Evolutionary conservation across 169 alveolate species (phyloP).

Genomic region (Eimeria maxima): DNA sequence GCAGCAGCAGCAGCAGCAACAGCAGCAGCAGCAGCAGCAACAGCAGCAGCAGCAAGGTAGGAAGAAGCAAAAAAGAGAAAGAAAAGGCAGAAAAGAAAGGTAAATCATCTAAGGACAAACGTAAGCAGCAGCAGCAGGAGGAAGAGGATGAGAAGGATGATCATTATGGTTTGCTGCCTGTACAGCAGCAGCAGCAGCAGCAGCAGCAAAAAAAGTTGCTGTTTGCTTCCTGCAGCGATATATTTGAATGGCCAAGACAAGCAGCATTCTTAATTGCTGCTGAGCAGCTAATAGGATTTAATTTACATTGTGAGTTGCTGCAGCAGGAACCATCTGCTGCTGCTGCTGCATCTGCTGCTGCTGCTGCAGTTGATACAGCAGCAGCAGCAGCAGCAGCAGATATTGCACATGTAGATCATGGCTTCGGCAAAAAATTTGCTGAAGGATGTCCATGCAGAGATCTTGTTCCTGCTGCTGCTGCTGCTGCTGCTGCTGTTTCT

Average conservation of each 20-base stretch:
- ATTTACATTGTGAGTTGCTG: constrained; percentile 58
- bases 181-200: background rate
- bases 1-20: too few species aligned
- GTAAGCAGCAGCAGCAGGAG: background rate
- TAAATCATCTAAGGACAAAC: too few species aligned
- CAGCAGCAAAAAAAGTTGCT: constrained; percentile 53
- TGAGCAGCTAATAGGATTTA: constrained; percentile 26
- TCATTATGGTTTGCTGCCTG: too few species aligned
- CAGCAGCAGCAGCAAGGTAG: constrained; percentile 39
- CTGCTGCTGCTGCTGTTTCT: background rate
- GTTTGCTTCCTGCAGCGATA: constrained; percentile 74
- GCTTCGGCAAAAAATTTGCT: background rate
- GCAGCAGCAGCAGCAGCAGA: too few species aligned
- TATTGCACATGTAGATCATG: background rate
- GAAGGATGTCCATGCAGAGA: too few species aligned
- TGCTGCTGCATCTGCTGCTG: background rate
- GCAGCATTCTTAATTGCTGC: constrained; percentile 66
- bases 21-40: constrained; percentile 54
- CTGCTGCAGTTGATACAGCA: background rate
- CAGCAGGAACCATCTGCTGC: background rate
- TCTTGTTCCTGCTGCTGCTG: background rate
- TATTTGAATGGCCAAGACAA: constrained; percentile 75
- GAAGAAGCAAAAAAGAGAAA: background rate
- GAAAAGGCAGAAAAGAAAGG: too few species aligned
- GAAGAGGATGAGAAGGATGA: background rate